Conservation (phyloP, 2,329 filamentous ascomycete species). For the Penicillium glabrum region DNA sequence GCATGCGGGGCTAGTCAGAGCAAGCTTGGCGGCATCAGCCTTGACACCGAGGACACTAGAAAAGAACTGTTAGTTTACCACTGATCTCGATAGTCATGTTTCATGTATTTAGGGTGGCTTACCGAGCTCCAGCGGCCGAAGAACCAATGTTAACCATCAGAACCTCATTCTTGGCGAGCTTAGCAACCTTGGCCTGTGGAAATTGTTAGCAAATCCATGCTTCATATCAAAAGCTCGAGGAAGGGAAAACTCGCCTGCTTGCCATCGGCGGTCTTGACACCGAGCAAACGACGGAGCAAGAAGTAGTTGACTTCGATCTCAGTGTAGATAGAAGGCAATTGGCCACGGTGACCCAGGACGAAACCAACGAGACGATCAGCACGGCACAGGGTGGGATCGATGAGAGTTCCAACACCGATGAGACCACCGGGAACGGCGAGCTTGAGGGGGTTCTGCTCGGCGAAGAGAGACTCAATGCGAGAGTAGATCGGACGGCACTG, state of each 20-base stretch:
- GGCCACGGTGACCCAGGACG: slow-evolving; percentile 91
- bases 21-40: slow-evolving; percentile 94
- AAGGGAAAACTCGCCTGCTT: slow-evolving; percentile 62
- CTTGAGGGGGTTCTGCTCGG: slow-evolving; percentile 97
- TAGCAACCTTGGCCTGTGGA: slow-evolving; percentile 80
- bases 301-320: slow-evolving; percentile 99
- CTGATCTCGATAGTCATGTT: neutral
- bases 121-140: slow-evolving; percentile 69
- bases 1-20: slow-evolving; percentile 89
- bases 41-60: slow-evolving; percentile 85
- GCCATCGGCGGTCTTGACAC: slow-evolving; percentile 95
- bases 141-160: slow-evolving; percentile 99
- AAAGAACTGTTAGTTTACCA: neutral
- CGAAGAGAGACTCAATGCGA: slow-evolving; percentile 90
- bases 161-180: slow-evolving; percentile 96
- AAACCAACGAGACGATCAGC: slow-evolving; percentile 98
- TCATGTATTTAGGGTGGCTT: neutral
- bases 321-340: slow-evolving; percentile 93
- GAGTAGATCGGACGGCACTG: slow-evolving; percentile 98
- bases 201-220: neutral
- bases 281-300: slow-evolving; percentile 86
- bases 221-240: neutral
- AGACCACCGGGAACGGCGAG: slow-evolving; percentile 93
- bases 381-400: slow-evolving; percentile 95
- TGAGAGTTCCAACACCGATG: slow-evolving; percentile 96